Conservation (phyloP, 23 red algal species). For the Gracilaria vermiculophylla region DNA sequence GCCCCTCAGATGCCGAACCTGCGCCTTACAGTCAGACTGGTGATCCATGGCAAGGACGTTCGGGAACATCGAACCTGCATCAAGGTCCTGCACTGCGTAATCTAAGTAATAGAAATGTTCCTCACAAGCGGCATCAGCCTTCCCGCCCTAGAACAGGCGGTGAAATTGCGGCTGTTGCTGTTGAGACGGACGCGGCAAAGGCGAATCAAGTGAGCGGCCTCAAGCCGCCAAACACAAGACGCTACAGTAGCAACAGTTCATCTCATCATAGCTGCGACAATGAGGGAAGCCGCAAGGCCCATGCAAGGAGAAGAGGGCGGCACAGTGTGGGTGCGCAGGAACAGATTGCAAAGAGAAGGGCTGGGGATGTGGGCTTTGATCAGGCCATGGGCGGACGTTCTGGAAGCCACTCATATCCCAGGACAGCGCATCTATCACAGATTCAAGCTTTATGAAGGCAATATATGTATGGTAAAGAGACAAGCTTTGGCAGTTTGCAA, state of each 20-base stretch:
- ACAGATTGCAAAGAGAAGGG: not conserved
- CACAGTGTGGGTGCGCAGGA: not conserved
- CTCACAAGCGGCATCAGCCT: not conserved
- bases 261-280: conserved; percentile 11
- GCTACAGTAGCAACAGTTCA: not conserved
- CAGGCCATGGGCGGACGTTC: not conserved
- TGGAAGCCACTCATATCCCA: conserved; percentile 5
- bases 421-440: not conserved
- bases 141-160: not conserved
- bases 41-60: not conserved
- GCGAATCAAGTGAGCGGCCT: not conserved
- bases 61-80: not conserved
- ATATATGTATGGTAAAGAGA: not conserved
- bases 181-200: not conserved
- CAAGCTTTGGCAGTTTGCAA: not conserved
- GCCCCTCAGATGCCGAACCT: not conserved
- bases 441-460: not conserved
- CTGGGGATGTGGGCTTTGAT: not conserved
- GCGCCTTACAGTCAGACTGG: not conserved
- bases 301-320: not conserved
- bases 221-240: conserved; percentile 1
- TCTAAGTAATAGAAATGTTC: not conserved
- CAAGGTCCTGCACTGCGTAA: not conserved
- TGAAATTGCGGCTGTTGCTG: not conserved
- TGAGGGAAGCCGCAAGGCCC: not conserved